Evolutionary conservation across 2,329 filamentous ascomycete genomes (phyloP).

Genomic region (Lachnellula hyalina): DNA sequence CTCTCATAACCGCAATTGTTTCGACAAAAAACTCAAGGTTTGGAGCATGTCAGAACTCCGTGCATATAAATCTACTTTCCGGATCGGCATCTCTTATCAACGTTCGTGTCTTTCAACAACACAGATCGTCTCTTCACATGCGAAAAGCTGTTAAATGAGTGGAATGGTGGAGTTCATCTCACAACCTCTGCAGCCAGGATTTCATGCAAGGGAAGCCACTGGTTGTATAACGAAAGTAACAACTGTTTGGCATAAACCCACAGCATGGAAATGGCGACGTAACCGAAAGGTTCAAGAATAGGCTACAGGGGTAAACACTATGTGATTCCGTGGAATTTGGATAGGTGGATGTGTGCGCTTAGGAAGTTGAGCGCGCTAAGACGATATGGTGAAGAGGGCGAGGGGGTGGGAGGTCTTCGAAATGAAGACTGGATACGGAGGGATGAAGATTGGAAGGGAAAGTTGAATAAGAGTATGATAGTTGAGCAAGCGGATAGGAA

Average conservation of each 20-base stretch:
- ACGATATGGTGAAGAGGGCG: conserved; percentile 16
- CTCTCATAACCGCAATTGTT: too few species aligned
- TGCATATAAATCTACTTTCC: too few species aligned
- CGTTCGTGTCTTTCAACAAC: too few species aligned
- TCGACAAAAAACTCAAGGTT: too few species aligned
- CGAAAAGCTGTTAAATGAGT: too few species aligned
- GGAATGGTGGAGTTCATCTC: conserved; percentile 7
- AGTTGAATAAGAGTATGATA: neutral
- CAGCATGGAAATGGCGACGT: conserved; percentile 1
- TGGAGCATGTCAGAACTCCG: too few species aligned
- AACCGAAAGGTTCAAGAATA: conserved; percentile 7
- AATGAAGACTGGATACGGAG: conserved; percentile 10
- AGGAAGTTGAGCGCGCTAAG: conserved; percentile 10
- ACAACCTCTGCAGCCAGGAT: neutral
- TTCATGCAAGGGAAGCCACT: conserved; percentile 19
- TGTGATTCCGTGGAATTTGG: conserved; percentile 1
- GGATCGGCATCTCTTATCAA: too few species aligned
- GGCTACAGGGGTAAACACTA: neutral
- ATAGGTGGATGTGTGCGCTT: conserved; percentile 20
- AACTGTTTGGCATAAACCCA: conserved; percentile 18
- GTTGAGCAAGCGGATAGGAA: neutral
- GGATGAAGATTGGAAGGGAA: neutral
- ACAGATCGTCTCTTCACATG: too few species aligned
- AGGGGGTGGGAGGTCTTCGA: conserved; percentile 21
- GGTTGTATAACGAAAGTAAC: conserved; percentile 24